Evolutionary conservation across 2,329 filamentous ascomycete genomes (phyloP).

Genomic region (Magnaporthiopsis incrustans): DNA sequence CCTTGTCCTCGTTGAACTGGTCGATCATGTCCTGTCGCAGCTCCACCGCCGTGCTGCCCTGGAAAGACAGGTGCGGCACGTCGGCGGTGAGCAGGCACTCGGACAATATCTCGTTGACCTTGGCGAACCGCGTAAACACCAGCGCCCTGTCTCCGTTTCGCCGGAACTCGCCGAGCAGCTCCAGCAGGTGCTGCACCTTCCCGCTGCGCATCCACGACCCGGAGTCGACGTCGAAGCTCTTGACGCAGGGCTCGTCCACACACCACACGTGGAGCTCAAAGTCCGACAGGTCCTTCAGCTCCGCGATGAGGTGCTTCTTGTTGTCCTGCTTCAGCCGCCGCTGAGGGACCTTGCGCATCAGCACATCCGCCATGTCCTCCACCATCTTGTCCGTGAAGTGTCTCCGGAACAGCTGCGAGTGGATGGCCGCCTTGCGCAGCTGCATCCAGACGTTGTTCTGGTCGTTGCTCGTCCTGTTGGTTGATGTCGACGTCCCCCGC

Average conservation of each 20-base stretch:
- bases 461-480: constrained; percentile 37
- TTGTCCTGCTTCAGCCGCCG: constrained; percentile 44
- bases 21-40: constrained; percentile 85
- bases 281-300: constrained; percentile 52
- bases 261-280: constrained; percentile 61
- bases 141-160: constrained; percentile 77
- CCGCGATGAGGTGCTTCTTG: constrained; percentile 43
- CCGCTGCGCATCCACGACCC: constrained; percentile 56
- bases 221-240: constrained; percentile 43
- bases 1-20: constrained; percentile 66
- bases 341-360: constrained; percentile 60
- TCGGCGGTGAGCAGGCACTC: constrained; percentile 66
- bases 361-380: constrained; percentile 61
- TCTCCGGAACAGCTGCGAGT: constrained; percentile 78
- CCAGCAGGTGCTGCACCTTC: constrained; percentile 75
- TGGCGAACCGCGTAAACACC: constrained; percentile 89
- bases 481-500: constrained; percentile 27
- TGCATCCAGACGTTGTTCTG: constrained; percentile 77
- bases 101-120: constrained; percentile 83
- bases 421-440: constrained; percentile 84
- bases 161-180: constrained; percentile 66
- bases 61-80: constrained; percentile 76
- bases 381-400: constrained; percentile 71
- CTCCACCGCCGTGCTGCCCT: constrained; percentile 73
- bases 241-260: constrained; percentile 48